Percentiles rank a stretch among this genome's conserved stretches.
Conservation (phyloP, 495 filamentous ascomycete species). For the Xylaria castorea region DNA sequence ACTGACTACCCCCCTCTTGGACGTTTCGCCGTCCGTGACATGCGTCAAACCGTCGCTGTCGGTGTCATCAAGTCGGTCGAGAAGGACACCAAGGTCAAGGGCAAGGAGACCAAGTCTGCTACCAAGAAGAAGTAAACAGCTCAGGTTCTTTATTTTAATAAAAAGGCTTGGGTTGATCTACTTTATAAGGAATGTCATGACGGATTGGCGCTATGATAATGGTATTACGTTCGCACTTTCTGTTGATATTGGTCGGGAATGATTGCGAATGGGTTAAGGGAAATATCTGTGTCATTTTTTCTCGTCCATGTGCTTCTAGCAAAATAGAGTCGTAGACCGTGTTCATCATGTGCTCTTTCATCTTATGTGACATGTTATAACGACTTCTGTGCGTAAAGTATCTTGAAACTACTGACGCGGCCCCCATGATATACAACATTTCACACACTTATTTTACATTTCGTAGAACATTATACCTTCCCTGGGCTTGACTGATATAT, state of each 20-base stretch:
- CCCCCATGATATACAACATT: background rate
- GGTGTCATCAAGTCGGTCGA: constrained; percentile 83
- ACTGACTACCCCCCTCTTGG: constrained; percentile 98
- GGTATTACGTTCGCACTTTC: constrained; percentile 46
- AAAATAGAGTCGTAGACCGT: constrained; percentile 58
- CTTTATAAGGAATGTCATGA: constrained; percentile 29
- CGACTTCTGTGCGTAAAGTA: no score
- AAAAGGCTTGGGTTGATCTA: constrained; percentile 18
- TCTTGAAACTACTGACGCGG: no score
- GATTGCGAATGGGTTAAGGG: constrained; percentile 50
- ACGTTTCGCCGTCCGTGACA: constrained; percentile 97
- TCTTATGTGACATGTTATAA: constrained; percentile 3
- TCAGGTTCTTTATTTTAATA: constrained; percentile 8
- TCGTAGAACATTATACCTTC: background rate
- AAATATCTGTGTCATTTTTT: constrained; percentile 53
- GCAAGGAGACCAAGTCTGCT: constrained; percentile 72
- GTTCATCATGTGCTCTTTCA: constrained; percentile 14
- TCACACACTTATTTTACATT: background rate
- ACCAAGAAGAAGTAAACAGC: constrained; percentile 70
- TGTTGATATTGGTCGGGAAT: constrained; percentile 49
- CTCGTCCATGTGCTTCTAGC: constrained; percentile 57
- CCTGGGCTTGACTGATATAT: background rate
- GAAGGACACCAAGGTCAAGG: constrained; percentile 51
- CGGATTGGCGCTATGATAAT: constrained; percentile 30
- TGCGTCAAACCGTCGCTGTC: constrained; percentile 93